phyloP scores from a whole-genome alignment of 257 asterid species.

The Nicotiana attenuata region DNA sequence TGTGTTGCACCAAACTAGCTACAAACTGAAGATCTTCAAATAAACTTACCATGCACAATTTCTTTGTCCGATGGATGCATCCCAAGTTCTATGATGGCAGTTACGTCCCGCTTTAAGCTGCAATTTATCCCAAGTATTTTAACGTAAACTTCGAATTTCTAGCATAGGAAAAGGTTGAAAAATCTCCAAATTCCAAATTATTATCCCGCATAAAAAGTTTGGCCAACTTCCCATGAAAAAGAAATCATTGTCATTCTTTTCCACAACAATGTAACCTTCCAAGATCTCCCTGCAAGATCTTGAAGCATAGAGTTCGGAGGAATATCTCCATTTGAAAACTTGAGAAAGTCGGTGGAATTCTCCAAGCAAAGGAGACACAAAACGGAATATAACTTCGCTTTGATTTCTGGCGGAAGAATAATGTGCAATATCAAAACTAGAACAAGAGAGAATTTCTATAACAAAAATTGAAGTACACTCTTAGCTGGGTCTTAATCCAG shows the following conservation, averaged over 20 bases:
- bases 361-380: not conserved
- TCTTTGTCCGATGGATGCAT: not conserved
- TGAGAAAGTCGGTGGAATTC: slow-evolving; percentile 1
- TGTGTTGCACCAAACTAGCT: not conserved
- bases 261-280: slow-evolving; percentile 1
- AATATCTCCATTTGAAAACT: not conserved
- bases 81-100: not conserved
- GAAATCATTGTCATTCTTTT: not conserved
- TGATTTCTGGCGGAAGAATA: not conserved
- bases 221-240: slow-evolving; percentile 3
- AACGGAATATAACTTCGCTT: not conserved
- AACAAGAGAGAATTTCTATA: not conserved
- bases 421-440: not conserved
- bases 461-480: not conserved
- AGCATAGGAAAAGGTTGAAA: slow-evolving; percentile 1
- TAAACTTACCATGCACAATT: not conserved
- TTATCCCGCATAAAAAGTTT: slow-evolving; percentile 2
- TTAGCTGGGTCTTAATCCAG: not conserved
- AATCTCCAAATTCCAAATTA: slow-evolving; percentile 4
- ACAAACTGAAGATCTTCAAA: not conserved
- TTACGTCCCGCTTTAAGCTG: not conserved
- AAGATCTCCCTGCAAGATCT: not conserved
- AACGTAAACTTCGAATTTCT: not conserved
- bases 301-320: not conserved
- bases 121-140: not conserved